Evolutionary conservation across 257 asterid species (phyloP).

Genomic region (Capsicum baccatum): DNA sequence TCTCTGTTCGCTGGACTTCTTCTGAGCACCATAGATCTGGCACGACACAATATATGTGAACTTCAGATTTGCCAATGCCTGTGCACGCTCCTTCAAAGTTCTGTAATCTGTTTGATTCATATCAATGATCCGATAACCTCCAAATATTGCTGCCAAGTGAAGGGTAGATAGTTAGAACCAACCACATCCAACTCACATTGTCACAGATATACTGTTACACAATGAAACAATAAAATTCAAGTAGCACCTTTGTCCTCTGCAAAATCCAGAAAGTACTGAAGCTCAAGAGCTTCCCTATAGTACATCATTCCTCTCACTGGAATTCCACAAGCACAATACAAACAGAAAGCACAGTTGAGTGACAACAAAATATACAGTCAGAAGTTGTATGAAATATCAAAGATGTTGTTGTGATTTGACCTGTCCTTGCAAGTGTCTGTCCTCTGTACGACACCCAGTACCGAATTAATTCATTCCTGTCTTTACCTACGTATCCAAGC

Average conservation of each 20-base stretch:
- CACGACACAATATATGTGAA: slow-evolving; percentile 98
- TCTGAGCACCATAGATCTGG: slow-evolving; percentile 94
- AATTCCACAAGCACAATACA: slow-evolving; percentile 27
- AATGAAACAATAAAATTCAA: slow-evolving; percentile 16
- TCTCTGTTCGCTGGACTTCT: slow-evolving; percentile 72
- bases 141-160: slow-evolving; percentile 68
- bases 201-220: neutral
- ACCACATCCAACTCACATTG: slow-evolving; percentile 24
- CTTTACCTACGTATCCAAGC: slow-evolving; percentile 47
- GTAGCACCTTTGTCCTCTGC: slow-evolving; percentile 78
- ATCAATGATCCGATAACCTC: slow-evolving; percentile 82
- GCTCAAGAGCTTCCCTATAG: slow-evolving; percentile 88
- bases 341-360: slow-evolving; percentile 5
- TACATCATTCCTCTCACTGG: slow-evolving; percentile 99
- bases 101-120: slow-evolving; percentile 54
- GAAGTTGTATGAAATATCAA: slow-evolving; percentile 27
- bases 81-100: slow-evolving; percentile 66
- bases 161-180: slow-evolving; percentile 22
- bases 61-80: slow-evolving; percentile 95
- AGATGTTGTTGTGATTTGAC: slow-evolving; percentile 41
- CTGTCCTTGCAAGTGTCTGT: slow-evolving; percentile 98
- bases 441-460: slow-evolving; percentile 98
- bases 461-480: slow-evolving; percentile 66
- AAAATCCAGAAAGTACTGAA: slow-evolving; percentile 92
- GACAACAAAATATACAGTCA: slow-evolving; percentile 5